These are phyloP conservation scores for Telopea speciosissima DNA, from an alignment of 177 flowering plant species.

Conservation along the genomic window DNA sequence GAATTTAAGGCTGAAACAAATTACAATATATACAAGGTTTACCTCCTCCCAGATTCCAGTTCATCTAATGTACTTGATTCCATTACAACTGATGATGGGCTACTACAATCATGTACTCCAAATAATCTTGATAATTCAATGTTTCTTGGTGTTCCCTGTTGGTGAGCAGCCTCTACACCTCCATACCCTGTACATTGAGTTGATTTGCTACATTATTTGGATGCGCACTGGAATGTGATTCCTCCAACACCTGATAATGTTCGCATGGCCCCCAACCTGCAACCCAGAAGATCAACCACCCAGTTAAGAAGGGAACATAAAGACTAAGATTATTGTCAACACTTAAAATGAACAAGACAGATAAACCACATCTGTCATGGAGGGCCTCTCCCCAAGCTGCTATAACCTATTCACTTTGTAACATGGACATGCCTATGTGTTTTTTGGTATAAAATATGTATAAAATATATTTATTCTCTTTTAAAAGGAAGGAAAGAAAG, in stretches of 20 bases:
- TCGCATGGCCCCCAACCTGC: conserved; percentile 70
- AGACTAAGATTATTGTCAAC: no score
- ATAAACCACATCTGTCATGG: no score
- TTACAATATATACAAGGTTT: conserved; percentile 6
- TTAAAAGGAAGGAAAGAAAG: no score
- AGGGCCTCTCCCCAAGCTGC: no score
- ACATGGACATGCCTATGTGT: no score
- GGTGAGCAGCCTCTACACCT: conserved; percentile 19
- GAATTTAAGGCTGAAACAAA: background rate
- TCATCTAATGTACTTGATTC: conserved; percentile 28
- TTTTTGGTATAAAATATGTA: no score
- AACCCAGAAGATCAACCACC: conserved; percentile 4
- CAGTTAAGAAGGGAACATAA: background rate
- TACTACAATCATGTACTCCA: no score
- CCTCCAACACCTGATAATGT: conserved; percentile 41
- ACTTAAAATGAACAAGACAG: no score
- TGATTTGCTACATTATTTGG: conserved; percentile 10
- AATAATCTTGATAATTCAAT: conserved; percentile 7
- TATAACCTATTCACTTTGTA: no score
- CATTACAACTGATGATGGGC: no score
- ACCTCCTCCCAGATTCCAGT: conserved; percentile 42
- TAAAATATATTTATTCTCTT: no score
- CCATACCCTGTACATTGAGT: conserved; percentile 18
- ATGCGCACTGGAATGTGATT: conserved; percentile 15
- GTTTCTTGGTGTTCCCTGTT: conserved; percentile 14